Base-by-base conservation (phyloP, 1,139 yeast species). In the Yamadazyma diddensiae region DNA sequence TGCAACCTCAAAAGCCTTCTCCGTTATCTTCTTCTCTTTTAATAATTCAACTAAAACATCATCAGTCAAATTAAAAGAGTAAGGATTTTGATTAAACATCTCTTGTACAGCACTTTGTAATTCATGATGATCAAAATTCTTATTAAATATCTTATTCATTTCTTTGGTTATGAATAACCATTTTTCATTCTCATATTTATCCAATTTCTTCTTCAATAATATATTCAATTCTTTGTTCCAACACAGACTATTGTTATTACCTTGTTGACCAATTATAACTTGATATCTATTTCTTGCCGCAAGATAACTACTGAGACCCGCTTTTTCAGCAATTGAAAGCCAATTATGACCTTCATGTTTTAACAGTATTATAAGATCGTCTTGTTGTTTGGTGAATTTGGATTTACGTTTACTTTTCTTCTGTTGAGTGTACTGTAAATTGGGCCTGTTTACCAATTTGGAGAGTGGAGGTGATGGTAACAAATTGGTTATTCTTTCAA, bases 181-280 rank as follows among this genome's bases (percentile, higher is more conserved):
- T 52, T 83, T 83, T 39, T 81, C 87, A 31, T 73, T 46, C 49
- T 83, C 94, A 2, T 83, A 88, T 25, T 73, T 78, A 50, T 83
- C 92, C 10, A 82, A 57, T 12, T 79, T 46, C 19, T 54, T 55
- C 42, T 73, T 77, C 27, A 82, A 59, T 14, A 65, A 63, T n/a
- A 56, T 41, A 10, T 76, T 70, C 53, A 82, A 88, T 14, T 74
- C 77, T 1, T 63, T 49, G 15, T 73, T 77, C 84, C 88, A 82
- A 24, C 75, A 71, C 21, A 79, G 73, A 4, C 80, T 70, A 15
- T 84, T 83, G 33, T 67, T 66, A 43, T 84, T 82, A 3, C 94
- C 92, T 47, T 83, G 94, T 52, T 83, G 94, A 2, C 94, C 94
- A 38, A 83, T 82, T 34, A 83, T 68, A 5, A 83, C 94, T 52